Evolutionary conservation across 1,284 basidiomycete species (phyloP), one percentile per base, ranked within the genome.

Genomic region (Rhizoctonia solani): DNA sequence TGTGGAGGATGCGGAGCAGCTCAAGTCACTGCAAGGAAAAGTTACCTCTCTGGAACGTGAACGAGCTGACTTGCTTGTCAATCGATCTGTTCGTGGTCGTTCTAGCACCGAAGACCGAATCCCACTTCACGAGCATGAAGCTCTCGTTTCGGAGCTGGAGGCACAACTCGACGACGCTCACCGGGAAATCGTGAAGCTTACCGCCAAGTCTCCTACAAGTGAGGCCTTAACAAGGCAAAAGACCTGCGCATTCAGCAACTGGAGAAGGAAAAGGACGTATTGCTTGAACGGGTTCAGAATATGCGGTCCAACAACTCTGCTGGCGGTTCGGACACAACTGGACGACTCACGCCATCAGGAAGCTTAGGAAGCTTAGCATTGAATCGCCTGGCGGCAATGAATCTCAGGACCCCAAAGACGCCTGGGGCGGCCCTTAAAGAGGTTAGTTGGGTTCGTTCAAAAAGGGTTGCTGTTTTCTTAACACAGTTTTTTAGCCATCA

Each of bases 91-190:
- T 76, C 56, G 73, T 73, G 74, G 74, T 30, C 74, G 75, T 32
- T 79, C 78, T 53, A 73, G 68, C 37, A 74, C 75, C 69, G 70
- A 49, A 56, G 63, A 69, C 30, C 68, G 39, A 11, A 70, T 67
- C 16, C 68, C 68, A 13, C 52, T 68, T 6, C 42, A 75, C 76
- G 66, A 68, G 34, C 66, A 69, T 49, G 80, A 82, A 68, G 82
- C 81, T 32, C 67, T 75, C n/a, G 71, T 77, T 44, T 53, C 69
- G 3, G 72, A 74, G 0, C 79, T 95, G 46, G 90, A 95, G 74
- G 81, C 82, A 4, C 89, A 94, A 70, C 82, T 95, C 25, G 89
- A 92, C 69, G 83, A 86, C 1, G 93, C 93, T 0, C 83, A 92
- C 74, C 85, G 81, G 72, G 92, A 95, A 75, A 90, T 94, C 68